phyloP scores from a whole-genome alignment of 148 eudicot species.

The Polygonum aviculare region DNA sequence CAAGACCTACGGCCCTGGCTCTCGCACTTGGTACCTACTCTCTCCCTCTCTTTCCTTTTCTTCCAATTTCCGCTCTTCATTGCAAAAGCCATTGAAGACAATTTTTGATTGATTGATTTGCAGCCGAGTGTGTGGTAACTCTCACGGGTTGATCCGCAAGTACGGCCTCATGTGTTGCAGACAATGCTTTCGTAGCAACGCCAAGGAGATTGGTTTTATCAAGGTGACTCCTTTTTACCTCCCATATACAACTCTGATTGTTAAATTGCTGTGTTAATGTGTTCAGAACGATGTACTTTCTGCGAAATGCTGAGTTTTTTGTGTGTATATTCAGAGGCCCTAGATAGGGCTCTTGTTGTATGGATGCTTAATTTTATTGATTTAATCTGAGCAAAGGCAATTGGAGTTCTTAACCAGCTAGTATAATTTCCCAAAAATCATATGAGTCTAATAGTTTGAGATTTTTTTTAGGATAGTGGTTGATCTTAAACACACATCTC shows the following conservation, averaged over 20 bases:
- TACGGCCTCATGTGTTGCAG: conserved; percentile 8
- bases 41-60: neutral
- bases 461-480: neutral
- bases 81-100: neutral
- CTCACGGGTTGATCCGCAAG: conserved; percentile 7
- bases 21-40: neutral
- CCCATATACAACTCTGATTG: neutral
- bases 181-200: conserved; percentile 12
- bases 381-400: neutral
- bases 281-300: neutral
- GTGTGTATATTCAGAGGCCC: neutral
- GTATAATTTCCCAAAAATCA: neutral
- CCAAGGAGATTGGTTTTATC: conserved; percentile 12
- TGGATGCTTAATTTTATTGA: neutral
- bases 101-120: neutral
- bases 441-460: neutral
- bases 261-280: neutral
- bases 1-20: conserved; percentile 7
- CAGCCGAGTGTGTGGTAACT: conserved; percentile 10
- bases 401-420: neutral
- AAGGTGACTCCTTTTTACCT: neutral
- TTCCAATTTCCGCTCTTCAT: neutral
- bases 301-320: neutral
- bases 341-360: neutral
- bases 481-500: neutral